Percentiles rank a stretch among this genome's conserved stretches.
phyloP scores from a whole-genome alignment of 768 basidiomycete species.

The Mycena alexandri region DNA sequence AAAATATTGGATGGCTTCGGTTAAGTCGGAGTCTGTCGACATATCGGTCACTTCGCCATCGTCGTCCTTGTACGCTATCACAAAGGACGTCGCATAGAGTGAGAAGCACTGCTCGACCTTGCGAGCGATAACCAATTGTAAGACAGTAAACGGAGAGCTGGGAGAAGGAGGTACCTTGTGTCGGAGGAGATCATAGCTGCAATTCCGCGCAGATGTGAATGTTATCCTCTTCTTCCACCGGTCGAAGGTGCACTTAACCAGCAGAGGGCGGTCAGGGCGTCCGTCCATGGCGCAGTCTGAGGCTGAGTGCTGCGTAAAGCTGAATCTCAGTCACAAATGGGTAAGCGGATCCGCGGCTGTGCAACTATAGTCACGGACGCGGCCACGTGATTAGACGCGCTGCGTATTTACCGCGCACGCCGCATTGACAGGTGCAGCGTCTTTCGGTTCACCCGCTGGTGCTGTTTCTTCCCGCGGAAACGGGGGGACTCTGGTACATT shows the following conservation, averaged over 20 bases:
- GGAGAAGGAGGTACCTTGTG: constrained; percentile 66
- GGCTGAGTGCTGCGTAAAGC: constrained; percentile 9
- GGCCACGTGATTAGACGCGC: background rate
- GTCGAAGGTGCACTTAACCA: constrained; percentile 88
- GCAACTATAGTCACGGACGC: background rate
- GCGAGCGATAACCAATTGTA: constrained; percentile 18
- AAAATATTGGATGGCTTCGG: constrained; percentile 91
- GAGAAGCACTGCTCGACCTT: constrained; percentile 91
- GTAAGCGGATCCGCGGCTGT: constrained; percentile 16
- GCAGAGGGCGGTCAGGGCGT: constrained; percentile 75
- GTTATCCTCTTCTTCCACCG: constrained; percentile 79
- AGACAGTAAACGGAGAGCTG: constrained; percentile 18
- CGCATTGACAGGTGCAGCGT: too few relatives aligned
- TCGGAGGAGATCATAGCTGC: constrained; percentile 80
- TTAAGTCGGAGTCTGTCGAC: constrained; percentile 77
- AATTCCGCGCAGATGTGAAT: constrained; percentile 84
- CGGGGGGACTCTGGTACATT: too few relatives aligned
- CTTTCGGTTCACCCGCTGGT: too few relatives aligned
- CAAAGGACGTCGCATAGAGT: constrained; percentile 75
- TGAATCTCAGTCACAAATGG: background rate
- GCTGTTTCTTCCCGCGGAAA: too few relatives aligned
- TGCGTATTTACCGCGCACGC: background rate
- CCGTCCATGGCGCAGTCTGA: constrained; percentile 34
- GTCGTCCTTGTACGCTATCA: constrained; percentile 88
- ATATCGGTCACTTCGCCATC: constrained; percentile 85